These are phyloP conservation scores for Neopestalotiopsis sp. DNA, from an alignment of 2,329 filamentous ascomycete species.

Conservation along the genomic window DNA sequence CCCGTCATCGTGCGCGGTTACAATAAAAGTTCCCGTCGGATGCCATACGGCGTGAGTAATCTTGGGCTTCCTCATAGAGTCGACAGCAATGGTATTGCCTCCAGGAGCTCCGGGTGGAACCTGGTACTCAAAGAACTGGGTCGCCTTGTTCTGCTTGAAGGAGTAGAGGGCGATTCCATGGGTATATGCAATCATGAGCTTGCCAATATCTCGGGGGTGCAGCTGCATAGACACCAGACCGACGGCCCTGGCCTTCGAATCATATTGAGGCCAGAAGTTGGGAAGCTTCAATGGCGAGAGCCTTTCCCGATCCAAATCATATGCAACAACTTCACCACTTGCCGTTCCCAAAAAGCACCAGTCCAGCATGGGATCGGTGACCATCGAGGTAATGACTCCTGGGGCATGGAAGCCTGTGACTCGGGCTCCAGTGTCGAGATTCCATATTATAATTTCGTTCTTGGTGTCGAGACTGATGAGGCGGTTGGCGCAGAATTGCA, in stretches of 20 bases:
- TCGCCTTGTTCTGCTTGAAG: constrained; percentile 85
- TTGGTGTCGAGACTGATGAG: constrained; percentile 84
- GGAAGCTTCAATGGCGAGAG: constrained; percentile 80
- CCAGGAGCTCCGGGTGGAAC: constrained; percentile 83
- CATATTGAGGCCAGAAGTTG: constrained; percentile 82
- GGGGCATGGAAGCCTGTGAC: constrained; percentile 76
- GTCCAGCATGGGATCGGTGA: constrained; percentile 89
- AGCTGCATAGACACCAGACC: constrained; percentile 79
- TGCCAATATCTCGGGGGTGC: constrained; percentile 91
- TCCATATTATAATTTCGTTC: constrained; percentile 85
- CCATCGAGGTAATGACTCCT: constrained; percentile 73
- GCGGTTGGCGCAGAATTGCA: constrained; percentile 87
- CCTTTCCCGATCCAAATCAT: constrained; percentile 83
- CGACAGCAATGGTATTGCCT: constrained; percentile 69
- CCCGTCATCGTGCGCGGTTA: constrained; percentile 88
- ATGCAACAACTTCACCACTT: constrained; percentile 87
- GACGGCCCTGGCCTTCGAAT: constrained; percentile 65
- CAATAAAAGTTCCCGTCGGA: constrained; percentile 86
- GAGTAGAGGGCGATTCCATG: constrained; percentile 90
- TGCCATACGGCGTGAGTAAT: constrained; percentile 91
- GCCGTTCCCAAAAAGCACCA: constrained; percentile 88
- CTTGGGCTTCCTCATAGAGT: constrained; percentile 70
- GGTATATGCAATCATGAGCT: constrained; percentile 87
- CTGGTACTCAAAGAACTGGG: constrained; percentile 83
- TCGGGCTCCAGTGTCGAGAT: constrained; percentile 72